Evolutionary conservation across 352 stramenopile species (phyloP).

Genomic region (Globisporangium splendens): DNA sequence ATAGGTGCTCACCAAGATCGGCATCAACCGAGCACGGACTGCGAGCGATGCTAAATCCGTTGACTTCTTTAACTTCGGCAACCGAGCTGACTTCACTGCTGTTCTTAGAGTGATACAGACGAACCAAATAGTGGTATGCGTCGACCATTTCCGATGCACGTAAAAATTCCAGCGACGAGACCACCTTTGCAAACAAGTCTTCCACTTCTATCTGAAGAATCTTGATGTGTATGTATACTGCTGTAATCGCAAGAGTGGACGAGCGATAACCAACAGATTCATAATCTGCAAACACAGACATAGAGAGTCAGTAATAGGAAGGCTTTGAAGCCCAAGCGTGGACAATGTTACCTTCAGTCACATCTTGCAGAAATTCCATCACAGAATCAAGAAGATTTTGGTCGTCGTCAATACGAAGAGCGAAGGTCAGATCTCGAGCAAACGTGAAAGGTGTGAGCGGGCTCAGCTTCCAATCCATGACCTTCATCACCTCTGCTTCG

Average conservation of each 20-base stretch:
- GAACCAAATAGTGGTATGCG: constrained; percentile 9
- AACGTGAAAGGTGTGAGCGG: constrained; percentile 37
- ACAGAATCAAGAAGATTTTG: neutral
- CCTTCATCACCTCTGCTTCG: constrained; percentile 28
- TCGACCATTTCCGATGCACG: constrained; percentile 3
- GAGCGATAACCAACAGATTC: constrained; percentile 3
- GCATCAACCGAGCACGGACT: constrained; percentile 11
- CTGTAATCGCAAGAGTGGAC: constrained; percentile 3
- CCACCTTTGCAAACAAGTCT: neutral
- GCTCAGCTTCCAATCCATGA: constrained; percentile 31
- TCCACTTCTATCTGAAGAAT: neutral
- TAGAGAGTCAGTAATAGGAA: neutral
- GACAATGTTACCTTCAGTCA: constrained; percentile 10
- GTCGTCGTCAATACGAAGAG: neutral
- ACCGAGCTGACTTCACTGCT: neutral
- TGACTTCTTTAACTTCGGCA: constrained; percentile 9
- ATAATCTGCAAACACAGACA: constrained; percentile 2
- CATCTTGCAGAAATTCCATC: constrained; percentile 7
- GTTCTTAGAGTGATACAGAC: constrained; percentile 2
- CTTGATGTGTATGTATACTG: constrained; percentile 6
- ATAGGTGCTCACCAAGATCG: constrained; percentile 4
- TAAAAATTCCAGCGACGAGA: constrained; percentile 3
- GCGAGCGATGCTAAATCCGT: constrained; percentile 3
- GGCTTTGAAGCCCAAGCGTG: neutral
- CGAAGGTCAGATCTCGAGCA: constrained; percentile 28